Evolutionary conservation across 164 flowering plant genomes (phyloP).

Genomic region (Liriodendron chinense): DNA sequence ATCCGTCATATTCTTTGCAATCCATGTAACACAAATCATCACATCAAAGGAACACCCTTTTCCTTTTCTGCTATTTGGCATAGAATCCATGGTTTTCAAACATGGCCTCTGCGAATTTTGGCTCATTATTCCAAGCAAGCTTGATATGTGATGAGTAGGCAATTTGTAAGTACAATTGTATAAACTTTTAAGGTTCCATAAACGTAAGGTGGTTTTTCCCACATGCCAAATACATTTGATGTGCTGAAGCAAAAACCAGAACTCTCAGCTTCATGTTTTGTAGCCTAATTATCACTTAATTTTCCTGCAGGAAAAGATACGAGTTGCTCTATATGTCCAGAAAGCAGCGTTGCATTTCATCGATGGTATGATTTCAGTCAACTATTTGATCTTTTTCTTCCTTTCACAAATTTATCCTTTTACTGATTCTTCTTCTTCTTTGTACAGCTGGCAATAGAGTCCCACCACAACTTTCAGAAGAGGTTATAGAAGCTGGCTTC

Average conservation of each 20-base stretch:
- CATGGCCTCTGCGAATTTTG: too few relatives aligned
- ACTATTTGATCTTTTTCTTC: not conserved
- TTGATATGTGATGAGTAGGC: too few relatives aligned
- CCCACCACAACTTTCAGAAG: slow-evolving; percentile 26
- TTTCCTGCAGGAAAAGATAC: slow-evolving; percentile 34
- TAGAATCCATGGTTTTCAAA: too few relatives aligned
- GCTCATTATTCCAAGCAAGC: too few relatives aligned
- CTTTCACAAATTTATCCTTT: not conserved
- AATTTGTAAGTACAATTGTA: too few relatives aligned
- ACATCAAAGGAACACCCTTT: too few relatives aligned
- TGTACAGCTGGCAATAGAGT: slow-evolving; percentile 25
- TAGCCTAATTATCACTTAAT: not conserved
- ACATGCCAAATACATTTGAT: not conserved
- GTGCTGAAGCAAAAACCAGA: not conserved
- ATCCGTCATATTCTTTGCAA: too few relatives aligned
- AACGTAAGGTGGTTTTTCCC: not conserved
- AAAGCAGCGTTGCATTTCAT: slow-evolving; percentile 48
- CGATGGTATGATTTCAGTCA: slow-evolving; percentile 29
- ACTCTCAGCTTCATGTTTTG: not conserved
- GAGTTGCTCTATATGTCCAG: slow-evolving; percentile 36
- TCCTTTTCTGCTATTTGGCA: too few relatives aligned
- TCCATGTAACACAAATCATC: too few relatives aligned
- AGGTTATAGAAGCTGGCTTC: slow-evolving; percentile 33
- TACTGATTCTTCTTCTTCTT: not conserved
- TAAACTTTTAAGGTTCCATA: too few relatives aligned